These are phyloP conservation scores for Candida albicans DNA, from an alignment of 1,139 yeast species.

Conservation along the genomic window DNA sequence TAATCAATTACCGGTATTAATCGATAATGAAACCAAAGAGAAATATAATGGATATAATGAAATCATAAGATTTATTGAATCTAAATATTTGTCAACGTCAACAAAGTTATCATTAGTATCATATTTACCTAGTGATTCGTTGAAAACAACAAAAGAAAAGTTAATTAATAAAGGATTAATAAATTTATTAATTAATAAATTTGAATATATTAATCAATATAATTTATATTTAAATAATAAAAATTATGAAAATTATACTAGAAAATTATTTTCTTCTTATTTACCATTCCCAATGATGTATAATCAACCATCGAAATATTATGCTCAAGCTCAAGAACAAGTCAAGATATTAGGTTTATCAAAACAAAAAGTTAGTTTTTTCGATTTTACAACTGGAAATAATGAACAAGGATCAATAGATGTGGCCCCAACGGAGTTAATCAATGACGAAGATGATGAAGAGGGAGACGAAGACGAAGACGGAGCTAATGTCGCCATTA, in stretches of 20 bases:
- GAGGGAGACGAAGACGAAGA: conserved; percentile 22
- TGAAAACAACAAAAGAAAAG: conserved; percentile 13
- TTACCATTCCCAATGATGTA: conserved; percentile 88
- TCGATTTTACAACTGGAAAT: conserved; percentile 19
- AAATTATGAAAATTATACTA: conserved; percentile 66
- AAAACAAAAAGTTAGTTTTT: conserved; percentile 24
- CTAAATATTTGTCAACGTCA: conserved; percentile 23
- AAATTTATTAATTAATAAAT: conserved; percentile 37
- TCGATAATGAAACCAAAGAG: conserved; percentile 22
- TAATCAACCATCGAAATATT: conserved; percentile 62
- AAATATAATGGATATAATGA: conserved; percentile 49
- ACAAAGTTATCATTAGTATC: too few relatives aligned
- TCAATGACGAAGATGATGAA: conserved; percentile 23
- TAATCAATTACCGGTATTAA: conserved; percentile 58
- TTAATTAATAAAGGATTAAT: conserved; percentile 27
- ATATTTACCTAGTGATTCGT: not conserved
- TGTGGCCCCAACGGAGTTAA: conserved; percentile 29
- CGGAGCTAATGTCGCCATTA: conserved; percentile 39
- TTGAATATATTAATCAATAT: conserved; percentile 57
- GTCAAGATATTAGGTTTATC: conserved; percentile 40
- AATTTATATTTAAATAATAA: conserved; percentile 57
- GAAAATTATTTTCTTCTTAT: conserved; percentile 57
- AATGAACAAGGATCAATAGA: conserved; percentile 9
- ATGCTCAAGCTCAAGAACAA: conserved; percentile 50
- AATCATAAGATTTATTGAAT: conserved; percentile 35